These are phyloP conservation scores for Microcos paniculata DNA, from an alignment of 345 rosid genomes.

Conservation along the genomic window DNA sequence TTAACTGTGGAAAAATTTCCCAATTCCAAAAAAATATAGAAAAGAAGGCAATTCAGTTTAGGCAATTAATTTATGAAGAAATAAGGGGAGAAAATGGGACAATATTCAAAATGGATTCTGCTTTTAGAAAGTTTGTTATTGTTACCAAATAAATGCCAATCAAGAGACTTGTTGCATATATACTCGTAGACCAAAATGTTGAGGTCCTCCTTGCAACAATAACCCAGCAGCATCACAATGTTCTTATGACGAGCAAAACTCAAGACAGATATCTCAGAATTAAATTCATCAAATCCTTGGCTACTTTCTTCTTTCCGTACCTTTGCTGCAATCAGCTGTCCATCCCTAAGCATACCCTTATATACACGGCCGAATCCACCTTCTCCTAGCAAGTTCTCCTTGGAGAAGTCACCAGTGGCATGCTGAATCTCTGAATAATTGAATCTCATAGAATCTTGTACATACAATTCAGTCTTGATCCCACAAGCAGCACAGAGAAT, in stretches of 20 bases:
- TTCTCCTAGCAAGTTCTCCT: conserved; percentile 53
- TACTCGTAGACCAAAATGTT: conserved; percentile 67
- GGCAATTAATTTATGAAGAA: no score
- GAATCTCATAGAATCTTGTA: conserved; percentile 46
- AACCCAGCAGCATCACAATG: conserved; percentile 67
- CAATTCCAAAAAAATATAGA: neutral
- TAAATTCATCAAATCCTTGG: conserved; percentile 56
- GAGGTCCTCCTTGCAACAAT: conserved; percentile 59
- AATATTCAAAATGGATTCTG: neutral
- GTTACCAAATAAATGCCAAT: conserved; percentile 69
- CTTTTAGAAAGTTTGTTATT: neutral
- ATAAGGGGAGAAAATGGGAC: no score
- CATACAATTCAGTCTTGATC: conserved; percentile 41
- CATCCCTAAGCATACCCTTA: conserved; percentile 53
- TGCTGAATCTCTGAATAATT: conserved; percentile 47
- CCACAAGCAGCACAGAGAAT: conserved; percentile 59
- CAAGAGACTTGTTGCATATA: conserved; percentile 63
- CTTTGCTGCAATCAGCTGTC: conserved; percentile 59
- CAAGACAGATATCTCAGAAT: conserved; percentile 50
- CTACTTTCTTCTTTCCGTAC: conserved; percentile 56
- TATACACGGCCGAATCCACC: conserved; percentile 64
- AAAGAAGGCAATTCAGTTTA: neutral
- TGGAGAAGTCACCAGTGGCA: conserved; percentile 49
- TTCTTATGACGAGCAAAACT: conserved; percentile 70
- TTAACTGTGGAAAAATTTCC: conserved; percentile 28